These are phyloP conservation scores for Fraxinus floribunda DNA, from an alignment of 305 asterid genomes.

Conservation along the genomic window DNA sequence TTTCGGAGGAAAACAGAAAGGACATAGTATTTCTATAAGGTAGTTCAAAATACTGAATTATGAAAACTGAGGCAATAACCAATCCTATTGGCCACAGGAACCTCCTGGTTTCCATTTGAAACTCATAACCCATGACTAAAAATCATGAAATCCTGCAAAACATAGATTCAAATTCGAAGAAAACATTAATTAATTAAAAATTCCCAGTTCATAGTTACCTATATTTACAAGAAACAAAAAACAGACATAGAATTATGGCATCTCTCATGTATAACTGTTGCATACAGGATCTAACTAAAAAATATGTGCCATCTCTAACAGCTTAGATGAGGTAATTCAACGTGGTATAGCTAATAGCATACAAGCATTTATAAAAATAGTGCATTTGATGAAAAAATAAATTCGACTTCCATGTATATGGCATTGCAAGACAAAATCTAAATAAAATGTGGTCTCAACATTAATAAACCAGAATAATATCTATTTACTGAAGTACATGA, in stretches of 20 bases:
- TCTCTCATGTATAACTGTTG: neutral
- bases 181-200: neutral
- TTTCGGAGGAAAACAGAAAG: constrained; percentile 36
- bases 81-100: constrained; percentile 48
- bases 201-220: neutral
- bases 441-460: neutral
- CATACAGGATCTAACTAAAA: neutral
- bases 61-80: constrained; percentile 41
- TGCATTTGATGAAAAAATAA: neutral
- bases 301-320: neutral
- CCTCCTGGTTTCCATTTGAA: constrained; percentile 44
- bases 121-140: constrained; percentile 30
- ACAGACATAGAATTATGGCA: neutral
- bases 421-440: neutral
- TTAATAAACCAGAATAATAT: neutral
- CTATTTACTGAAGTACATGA: neutral
- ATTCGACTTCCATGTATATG: neutral
- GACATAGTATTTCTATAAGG: constrained; percentile 54
- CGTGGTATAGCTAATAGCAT: neutral
- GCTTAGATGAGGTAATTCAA: neutral
- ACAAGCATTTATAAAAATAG: neutral
- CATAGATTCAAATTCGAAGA: neutral
- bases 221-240: neutral
- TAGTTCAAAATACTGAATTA: constrained; percentile 54
- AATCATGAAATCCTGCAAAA: constrained; percentile 22